A percentile compares a stretch with the other conserved stretches of the same genome.
Evolutionary conservation across 1,139 yeast genomes (phyloP).

Genomic region (Magnusiomyces ingens): DNA sequence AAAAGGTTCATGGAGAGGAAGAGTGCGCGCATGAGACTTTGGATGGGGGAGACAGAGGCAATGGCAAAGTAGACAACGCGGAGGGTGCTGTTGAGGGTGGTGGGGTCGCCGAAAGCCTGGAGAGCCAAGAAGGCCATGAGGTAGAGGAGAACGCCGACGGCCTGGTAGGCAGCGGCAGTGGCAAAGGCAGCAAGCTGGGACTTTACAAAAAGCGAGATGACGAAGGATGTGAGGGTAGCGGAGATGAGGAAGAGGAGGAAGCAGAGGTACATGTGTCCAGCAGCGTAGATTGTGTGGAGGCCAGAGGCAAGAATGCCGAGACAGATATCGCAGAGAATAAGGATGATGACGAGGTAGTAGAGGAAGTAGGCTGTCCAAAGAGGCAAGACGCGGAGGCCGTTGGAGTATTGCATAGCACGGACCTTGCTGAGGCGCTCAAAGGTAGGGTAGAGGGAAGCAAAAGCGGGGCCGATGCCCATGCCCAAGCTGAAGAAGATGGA

Average conservation of each 20-base stretch:
- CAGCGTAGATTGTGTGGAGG: constrained; percentile 22
- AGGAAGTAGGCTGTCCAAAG: constrained; percentile 33
- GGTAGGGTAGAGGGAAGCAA: constrained; percentile 33
- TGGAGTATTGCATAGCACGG: constrained; percentile 36
- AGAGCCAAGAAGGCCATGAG: constrained; percentile 31
- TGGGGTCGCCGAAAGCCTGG: constrained; percentile 30
- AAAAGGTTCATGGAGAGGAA: constrained; percentile 33
- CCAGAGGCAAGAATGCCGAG: constrained; percentile 27
- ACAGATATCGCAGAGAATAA: constrained; percentile 26
- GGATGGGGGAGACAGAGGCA: constrained; percentile 29
- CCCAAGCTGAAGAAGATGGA: constrained; percentile 32
- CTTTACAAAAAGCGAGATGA: constrained; percentile 30
- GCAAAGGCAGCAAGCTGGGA: constrained; percentile 37
- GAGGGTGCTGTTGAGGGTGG: constrained; percentile 21
- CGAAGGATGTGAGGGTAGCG: constrained; percentile 28
- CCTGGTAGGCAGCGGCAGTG: constrained; percentile 31
- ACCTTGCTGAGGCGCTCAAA: constrained; percentile 33
- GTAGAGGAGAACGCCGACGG: constrained; percentile 29
- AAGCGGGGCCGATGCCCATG: constrained; percentile 34
- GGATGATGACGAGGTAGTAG: constrained; percentile 25
- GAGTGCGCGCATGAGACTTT: constrained; percentile 28
- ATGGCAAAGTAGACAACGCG: constrained; percentile 28
- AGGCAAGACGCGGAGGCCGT: constrained; percentile 33
- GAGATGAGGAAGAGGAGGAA: constrained; percentile 31
- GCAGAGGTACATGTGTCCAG: constrained; percentile 31